A percentile compares a stretch with the other conserved stretches of the same genome.
phyloP scores from a whole-genome alignment of 2,329 filamentous ascomycete genomes.

The Colletotrichum siamense region DNA sequence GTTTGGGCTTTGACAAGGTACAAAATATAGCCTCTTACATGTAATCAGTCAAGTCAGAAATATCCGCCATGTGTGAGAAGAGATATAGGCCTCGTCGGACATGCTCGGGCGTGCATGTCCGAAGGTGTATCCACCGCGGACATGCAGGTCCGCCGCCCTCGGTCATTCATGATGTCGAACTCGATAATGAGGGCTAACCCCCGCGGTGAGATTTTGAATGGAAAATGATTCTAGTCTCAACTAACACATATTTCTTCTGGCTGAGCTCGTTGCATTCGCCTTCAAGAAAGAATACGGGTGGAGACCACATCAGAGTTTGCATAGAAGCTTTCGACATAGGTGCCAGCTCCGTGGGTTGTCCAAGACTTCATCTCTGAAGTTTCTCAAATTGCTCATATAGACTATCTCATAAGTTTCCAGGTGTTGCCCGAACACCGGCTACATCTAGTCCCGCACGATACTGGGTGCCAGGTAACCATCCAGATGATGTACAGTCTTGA shows the following conservation, averaged over 20 bases:
- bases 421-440: fast-evolving
- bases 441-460: background rate
- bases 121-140: background rate
- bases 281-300: too few species aligned
- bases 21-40: too few species aligned
- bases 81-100: background rate
- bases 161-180: background rate
- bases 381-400: background rate
- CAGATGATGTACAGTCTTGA: background rate
- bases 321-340: background rate
- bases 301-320: too few species aligned
- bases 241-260: background rate
- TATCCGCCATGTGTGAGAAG: background rate
- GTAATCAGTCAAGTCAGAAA: background rate
- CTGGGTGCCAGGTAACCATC: background rate
- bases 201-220: too few species aligned
- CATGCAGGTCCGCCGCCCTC: background rate
- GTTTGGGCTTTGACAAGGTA: too few species aligned
- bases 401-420: background rate
- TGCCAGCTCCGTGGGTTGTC: fast-evolving
- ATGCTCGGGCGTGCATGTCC: background rate
- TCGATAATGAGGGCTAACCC: too few species aligned
- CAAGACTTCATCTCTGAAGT: background rate
- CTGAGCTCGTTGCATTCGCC: too few species aligned
- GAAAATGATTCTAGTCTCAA: background rate